Evolutionary conservation across 345 rosid species (phyloP).

Genomic region (Pugionium cornutum): DNA sequence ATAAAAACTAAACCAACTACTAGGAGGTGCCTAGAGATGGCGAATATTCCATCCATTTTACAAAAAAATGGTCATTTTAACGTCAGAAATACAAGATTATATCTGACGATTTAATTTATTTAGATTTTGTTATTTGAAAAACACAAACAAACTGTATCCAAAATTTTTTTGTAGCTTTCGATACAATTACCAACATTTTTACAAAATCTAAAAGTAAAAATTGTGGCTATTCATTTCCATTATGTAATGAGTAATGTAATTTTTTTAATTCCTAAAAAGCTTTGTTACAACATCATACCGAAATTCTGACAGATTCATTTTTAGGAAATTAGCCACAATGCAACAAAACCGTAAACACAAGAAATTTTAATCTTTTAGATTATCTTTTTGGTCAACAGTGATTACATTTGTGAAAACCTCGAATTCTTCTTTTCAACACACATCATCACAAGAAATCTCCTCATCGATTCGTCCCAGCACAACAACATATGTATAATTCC

Average conservation of each 20-base stretch:
- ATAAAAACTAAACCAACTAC: too few relatives aligned
- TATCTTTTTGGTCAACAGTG: background rate
- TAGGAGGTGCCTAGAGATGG: too few relatives aligned
- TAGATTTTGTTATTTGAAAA: too few relatives aligned
- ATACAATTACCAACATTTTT: too few relatives aligned
- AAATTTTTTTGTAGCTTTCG: too few relatives aligned
- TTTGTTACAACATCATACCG: background rate
- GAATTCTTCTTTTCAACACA: slow-evolving; percentile 38
- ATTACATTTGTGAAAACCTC: background rate
- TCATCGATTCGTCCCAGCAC: slow-evolving; percentile 70
- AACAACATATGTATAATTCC: slow-evolving; percentile 7
- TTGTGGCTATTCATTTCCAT: background rate
- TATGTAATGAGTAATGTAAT: background rate
- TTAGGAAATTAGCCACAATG: background rate
- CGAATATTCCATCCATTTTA: too few relatives aligned
- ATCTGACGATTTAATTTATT: too few relatives aligned
- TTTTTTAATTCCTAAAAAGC: background rate
- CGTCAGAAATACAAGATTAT: too few relatives aligned
- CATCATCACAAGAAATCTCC: slow-evolving; percentile 46
- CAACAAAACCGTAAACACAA: background rate
- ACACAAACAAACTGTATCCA: too few relatives aligned
- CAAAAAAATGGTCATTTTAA: too few relatives aligned
- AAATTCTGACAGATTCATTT: background rate
- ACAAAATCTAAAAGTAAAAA: background rate
- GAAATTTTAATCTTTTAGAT: background rate